A percentile compares a stretch with the other conserved stretches of the same genome.
phyloP scores from a whole-genome alignment of 2,329 filamentous ascomycete species.

The Stemphylium vesicarium region DNA sequence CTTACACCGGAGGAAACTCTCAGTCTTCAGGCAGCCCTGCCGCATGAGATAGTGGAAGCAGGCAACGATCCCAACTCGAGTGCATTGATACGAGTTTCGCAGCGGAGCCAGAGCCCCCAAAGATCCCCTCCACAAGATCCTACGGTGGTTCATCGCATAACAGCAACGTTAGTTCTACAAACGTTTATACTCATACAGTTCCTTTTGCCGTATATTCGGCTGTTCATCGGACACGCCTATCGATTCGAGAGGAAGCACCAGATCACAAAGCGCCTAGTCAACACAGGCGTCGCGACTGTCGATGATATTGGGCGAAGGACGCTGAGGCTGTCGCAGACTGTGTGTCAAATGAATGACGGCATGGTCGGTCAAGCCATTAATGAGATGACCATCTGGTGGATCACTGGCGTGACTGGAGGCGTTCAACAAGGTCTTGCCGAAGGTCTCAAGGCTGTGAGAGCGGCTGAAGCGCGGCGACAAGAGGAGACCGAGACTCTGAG shows the following conservation, averaged over 20 bases:
- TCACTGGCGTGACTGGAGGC: constrained; percentile 69
- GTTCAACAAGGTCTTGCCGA: constrained; percentile 68
- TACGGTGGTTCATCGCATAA: constrained; percentile 65
- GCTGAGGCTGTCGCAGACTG: constrained; percentile 59
- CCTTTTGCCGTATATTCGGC: constrained; percentile 65
- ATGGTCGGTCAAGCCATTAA: constrained; percentile 66
- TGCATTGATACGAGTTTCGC: constrained; percentile 21
- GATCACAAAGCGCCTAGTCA: constrained; percentile 65
- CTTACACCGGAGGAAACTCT: constrained; percentile 62
- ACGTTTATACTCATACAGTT: constrained; percentile 66
- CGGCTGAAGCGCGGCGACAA: not conserved
- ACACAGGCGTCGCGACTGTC: constrained; percentile 59
- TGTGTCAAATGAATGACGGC: constrained; percentile 69
- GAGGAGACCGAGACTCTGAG: constrained; percentile 10
- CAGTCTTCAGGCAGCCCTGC: constrained; percentile 60
- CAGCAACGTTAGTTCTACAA: constrained; percentile 64
- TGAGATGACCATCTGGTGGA: constrained; percentile 64
- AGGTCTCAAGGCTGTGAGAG: constrained; percentile 57
- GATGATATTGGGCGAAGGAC: constrained; percentile 61
- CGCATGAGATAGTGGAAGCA: constrained; percentile 37
- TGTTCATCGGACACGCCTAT: constrained; percentile 61
- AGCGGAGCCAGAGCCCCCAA: constrained; percentile 9
- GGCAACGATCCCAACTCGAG: constrained; percentile 21
- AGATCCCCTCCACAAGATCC: constrained; percentile 25
- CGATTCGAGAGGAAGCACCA: constrained; percentile 71